Evolutionary conservation across 257 asterid genomes (phyloP).

Genomic region (Capsicum chinense): DNA sequence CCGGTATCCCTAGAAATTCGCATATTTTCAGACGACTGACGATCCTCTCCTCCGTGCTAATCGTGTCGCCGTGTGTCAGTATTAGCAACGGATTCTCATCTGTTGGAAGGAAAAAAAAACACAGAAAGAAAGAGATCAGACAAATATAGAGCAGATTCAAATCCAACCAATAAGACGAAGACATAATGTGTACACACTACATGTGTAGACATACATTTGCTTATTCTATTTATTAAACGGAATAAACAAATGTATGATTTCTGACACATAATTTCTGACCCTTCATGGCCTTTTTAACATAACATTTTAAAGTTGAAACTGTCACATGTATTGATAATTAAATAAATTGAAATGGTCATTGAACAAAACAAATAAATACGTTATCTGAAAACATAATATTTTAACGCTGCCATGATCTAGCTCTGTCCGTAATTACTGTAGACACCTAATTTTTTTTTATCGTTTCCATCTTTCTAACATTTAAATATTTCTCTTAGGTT

Average conservation of each 20-base stretch:
- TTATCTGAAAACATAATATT: too few relatives aligned
- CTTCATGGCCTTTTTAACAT: too few relatives aligned
- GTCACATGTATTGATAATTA: too few relatives aligned
- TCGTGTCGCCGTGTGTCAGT: constrained; percentile 64
- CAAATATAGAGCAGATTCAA: neutral
- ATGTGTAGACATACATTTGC: constrained; percentile 4
- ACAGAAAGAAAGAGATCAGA: neutral
- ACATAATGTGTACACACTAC: neutral
- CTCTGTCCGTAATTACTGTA: neutral
- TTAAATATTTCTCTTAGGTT: too few relatives aligned
- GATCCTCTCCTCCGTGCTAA: constrained; percentile 57
- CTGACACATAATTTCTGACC: too few relatives aligned
- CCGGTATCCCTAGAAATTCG: constrained; percentile 57
- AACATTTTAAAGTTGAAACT: too few relatives aligned
- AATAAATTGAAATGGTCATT: too few relatives aligned
- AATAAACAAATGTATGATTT: neutral
- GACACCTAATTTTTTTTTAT: neutral
- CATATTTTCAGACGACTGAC: constrained; percentile 51
- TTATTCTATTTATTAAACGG: neutral
- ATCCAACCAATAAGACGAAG: neutral
- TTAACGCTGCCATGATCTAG: too few relatives aligned
- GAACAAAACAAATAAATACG: too few relatives aligned
- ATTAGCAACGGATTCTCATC: constrained; percentile 70
- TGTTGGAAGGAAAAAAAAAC: constrained; percentile 28
- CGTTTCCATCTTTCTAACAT: too few relatives aligned